Evolutionary conservation across 306 rosid species (phyloP).

Genomic region (Cyclanthera cordifolia): DNA sequence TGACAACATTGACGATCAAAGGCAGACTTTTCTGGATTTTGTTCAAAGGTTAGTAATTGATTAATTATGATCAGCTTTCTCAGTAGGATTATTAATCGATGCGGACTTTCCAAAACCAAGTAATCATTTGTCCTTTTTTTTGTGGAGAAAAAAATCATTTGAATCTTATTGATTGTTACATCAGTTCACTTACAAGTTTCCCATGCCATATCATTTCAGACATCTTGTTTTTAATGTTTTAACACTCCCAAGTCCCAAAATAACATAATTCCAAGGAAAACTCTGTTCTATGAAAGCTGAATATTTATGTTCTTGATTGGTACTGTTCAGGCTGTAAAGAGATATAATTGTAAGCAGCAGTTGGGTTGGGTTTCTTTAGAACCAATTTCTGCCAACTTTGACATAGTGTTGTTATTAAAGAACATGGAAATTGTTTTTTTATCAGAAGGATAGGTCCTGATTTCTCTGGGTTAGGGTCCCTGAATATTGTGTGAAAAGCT

Average conservation of each 20-base stretch:
- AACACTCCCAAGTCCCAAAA: neutral
- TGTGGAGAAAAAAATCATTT: too few relatives aligned
- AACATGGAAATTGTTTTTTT: neutral
- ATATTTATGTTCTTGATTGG: neutral
- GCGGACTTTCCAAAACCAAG: too few relatives aligned
- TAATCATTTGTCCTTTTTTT: too few relatives aligned
- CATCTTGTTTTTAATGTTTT: neutral
- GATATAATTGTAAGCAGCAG: neutral
- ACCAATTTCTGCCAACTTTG: neutral
- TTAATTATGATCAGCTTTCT: neutral
- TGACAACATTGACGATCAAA: neutral
- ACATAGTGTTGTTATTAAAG: too few relatives aligned
- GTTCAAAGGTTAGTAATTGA: conserved; percentile 1
- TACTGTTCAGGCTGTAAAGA: conserved; percentile 4
- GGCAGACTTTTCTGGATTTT: neutral
- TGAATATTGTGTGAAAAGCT: conserved; percentile 9
- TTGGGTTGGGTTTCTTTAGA: neutral
- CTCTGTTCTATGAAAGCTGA: neutral
- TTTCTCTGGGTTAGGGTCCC: conserved; percentile 9
- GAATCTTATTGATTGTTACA: neutral
- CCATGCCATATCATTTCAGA: neutral
- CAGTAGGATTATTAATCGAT: neutral
- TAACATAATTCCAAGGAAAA: neutral
- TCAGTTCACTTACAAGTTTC: neutral
- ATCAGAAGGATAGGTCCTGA: conserved; percentile 8